Evolutionary conservation across 768 basidiomycete species (phyloP).

Genomic region (Glaciozyma martinii): DNA sequence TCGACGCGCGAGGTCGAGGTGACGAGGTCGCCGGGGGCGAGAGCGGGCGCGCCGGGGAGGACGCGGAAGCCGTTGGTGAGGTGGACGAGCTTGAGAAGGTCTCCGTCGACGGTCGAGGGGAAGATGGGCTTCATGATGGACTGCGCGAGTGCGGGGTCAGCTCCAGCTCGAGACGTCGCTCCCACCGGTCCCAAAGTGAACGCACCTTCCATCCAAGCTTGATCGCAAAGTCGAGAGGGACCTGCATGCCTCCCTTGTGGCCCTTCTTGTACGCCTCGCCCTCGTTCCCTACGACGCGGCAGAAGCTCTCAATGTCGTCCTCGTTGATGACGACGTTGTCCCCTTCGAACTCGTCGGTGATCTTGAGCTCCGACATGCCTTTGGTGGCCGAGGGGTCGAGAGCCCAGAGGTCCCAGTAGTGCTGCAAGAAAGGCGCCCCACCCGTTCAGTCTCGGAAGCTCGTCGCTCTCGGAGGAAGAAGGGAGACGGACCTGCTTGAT

Average conservation of each 20-base stretch:
- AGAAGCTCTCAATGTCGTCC: conserved; percentile 74
- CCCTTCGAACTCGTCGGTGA: conserved; percentile 73
- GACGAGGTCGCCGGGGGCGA: conserved; percentile 80
- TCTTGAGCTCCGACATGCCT: conserved; percentile 62
- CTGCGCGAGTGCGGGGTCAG: conserved; percentile 41
- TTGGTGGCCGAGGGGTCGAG: conserved; percentile 57
- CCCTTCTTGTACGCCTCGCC: conserved; percentile 78
- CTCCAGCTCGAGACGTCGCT: background rate
- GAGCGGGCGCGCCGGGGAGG: conserved; percentile 63
- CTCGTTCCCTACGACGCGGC: conserved; percentile 85
- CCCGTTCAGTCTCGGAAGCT: background rate
- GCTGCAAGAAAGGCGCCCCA: conserved; percentile 41
- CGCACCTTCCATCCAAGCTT: conserved; percentile 96
- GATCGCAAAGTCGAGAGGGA: conserved; percentile 98
- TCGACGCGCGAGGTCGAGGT: conserved; percentile 78
- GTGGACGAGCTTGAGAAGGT: conserved; percentile 90
- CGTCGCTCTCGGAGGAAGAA: background rate
- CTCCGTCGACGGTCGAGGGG: conserved; percentile 81
- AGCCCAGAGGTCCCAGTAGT: conserved; percentile 98
- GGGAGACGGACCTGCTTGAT: conserved; percentile 51
- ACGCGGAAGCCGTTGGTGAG: conserved; percentile 93
- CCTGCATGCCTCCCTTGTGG: conserved; percentile 59
- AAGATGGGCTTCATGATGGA: conserved; percentile 99
- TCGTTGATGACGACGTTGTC: conserved; percentile 70
- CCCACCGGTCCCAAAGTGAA: conserved; percentile 12